Conservation (phyloP, 805 yeast species). For the Pichia eremophila region DNA sequence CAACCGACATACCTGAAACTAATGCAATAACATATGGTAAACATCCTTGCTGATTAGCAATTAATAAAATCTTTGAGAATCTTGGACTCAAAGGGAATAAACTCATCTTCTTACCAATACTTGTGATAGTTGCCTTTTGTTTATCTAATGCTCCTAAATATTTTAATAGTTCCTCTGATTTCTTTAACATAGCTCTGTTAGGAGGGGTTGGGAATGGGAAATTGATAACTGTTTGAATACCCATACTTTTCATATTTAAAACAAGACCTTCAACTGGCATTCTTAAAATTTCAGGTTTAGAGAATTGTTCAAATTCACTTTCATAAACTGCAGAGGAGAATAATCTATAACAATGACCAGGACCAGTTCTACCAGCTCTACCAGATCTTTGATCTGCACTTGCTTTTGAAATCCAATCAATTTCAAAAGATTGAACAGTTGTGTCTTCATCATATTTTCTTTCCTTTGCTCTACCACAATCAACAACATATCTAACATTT, state of each 20-base stretch:
- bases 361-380: conserved; percentile 94
- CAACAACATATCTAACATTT: conserved; percentile 88
- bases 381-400: conserved; percentile 80
- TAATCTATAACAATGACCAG: conserved; percentile 92
- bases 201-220: conserved; percentile 96
- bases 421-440: conserved; percentile 87
- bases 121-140: conserved; percentile 48
- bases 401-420: conserved; percentile 91
- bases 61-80: conserved; percentile 78
- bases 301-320: conserved; percentile 71
- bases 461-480: conserved; percentile 90
- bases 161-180: conserved; percentile 59
- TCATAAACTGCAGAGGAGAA: conserved; percentile 93
- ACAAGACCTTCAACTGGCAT: conserved; percentile 98
- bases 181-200: conserved; percentile 44
- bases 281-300: conserved; percentile 81
- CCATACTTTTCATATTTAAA: conserved; percentile 93
- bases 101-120: conserved; percentile 78
- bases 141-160: conserved; percentile 70
- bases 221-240: conserved; percentile 78
- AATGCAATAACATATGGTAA: conserved; percentile 83
- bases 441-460: conserved; percentile 71
- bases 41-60: conserved; percentile 82
- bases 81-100: conserved; percentile 90
- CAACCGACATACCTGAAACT: conserved; percentile 87